These are phyloP conservation scores for Thielaviopsis punctulata DNA, from an alignment of 2,329 filamentous ascomycete species.

Conservation along the genomic window DNA sequence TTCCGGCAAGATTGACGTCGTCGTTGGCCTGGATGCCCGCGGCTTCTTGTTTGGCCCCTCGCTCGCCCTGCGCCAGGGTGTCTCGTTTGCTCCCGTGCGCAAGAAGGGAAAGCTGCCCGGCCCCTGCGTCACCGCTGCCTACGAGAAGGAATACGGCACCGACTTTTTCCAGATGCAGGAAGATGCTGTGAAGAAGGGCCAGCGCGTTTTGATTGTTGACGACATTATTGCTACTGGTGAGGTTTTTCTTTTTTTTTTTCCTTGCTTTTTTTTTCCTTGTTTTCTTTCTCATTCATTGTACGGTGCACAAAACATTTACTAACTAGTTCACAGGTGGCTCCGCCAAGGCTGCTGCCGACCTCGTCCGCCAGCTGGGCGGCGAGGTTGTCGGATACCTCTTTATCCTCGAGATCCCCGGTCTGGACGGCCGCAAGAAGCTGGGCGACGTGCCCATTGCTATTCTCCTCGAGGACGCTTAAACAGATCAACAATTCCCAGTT, in stretches of 20 bases:
- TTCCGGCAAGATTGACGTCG: slow-evolving; percentile 58
- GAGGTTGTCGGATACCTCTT: slow-evolving; percentile 81
- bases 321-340: slow-evolving; percentile 54
- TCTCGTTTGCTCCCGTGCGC: slow-evolving; percentile 79
- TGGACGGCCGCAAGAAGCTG: slow-evolving; percentile 83
- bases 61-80: slow-evolving; percentile 65
- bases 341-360: slow-evolving; percentile 68
- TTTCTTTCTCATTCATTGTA: slow-evolving; percentile 1
- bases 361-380: slow-evolving; percentile 75
- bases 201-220: slow-evolving; percentile 85
- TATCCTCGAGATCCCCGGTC: slow-evolving; percentile 85
- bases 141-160: slow-evolving; percentile 88
- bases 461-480: slow-evolving; percentile 44
- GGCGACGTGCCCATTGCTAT: slow-evolving; percentile 62
- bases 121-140: slow-evolving; percentile 66
- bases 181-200: slow-evolving; percentile 66
- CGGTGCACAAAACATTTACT: not conserved
- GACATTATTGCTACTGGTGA: slow-evolving; percentile 96
- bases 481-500: no score
- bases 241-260: slow-evolving; percentile 18
- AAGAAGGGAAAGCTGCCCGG: slow-evolving; percentile 95
- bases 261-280: slow-evolving; percentile 11
- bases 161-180: slow-evolving; percentile 94
- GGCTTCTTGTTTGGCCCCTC: slow-evolving; percentile 91
- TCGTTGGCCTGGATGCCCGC: slow-evolving; percentile 83